Base-by-base conservation (phyloP, 345 rosid genomes). In the Aquilaria sinensis region DNA sequence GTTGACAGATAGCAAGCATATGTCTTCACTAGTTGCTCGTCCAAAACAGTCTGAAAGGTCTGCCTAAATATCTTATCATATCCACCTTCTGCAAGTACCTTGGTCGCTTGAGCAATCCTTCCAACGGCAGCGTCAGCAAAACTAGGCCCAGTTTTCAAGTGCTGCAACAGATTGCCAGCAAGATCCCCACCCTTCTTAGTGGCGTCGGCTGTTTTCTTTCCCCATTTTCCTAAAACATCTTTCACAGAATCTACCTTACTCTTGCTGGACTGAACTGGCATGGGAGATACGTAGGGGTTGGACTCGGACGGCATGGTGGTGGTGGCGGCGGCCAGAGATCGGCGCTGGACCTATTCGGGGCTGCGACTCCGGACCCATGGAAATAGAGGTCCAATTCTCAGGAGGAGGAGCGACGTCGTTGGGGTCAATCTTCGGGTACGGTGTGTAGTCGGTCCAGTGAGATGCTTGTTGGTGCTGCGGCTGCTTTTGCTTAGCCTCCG, bases 11-110 rank as follows among this genome's bases (percentile, higher is more conserved):
- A 94, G 61, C 97, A 94, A 3, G 99, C 97, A 65, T 52, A 90
- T 53, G 83, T 77, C 81, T 87, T 86, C 67, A 67, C 78, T 67
- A 94, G 95, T 57, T 80, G 74, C 63, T 94, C 99, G 68, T 87
- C 96, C 1, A 90, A 91, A 70, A 68, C 72, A 52, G 79, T 82
- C 47, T 90, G 97, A 69, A 94, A 94, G 3, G 81, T 85, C 59
- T 86, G 85, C 56, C 72, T 82, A 61, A 90, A 94, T 32, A 88
- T 78, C 72, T 90, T 94, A 64, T 90, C 99, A 50, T 90, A 90
- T 49, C 99, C 99, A 69, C 96, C 99, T 75, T 94, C 97, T 3
- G 99, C 96, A 50, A 94, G 79, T 37, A 94, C 85, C 68, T 91
- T 91, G 6, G 96, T 85, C 59, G 90, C 88, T 71, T 91, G 96